Evolutionary conservation across 371 early-diverging fungal genomes (phyloP).

Genomic region (Actinomortierella wolfii): DNA sequence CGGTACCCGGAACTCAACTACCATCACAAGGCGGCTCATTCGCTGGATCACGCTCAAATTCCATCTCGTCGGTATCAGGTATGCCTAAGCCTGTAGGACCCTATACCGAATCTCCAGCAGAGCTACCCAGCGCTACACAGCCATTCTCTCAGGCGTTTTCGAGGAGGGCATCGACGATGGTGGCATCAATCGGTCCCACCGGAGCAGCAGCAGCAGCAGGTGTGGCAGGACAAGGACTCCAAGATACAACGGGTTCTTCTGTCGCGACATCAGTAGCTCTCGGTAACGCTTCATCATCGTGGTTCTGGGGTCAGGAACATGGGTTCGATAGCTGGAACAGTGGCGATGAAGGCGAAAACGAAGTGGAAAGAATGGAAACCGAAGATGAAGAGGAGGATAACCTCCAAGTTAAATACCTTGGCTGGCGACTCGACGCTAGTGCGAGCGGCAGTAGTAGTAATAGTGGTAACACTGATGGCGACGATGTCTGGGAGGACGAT

Average conservation of each 20-base stretch:
- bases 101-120: constrained; percentile 32
- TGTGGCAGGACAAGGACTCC: background rate
- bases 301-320: constrained; percentile 23
- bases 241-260: background rate
- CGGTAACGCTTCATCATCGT: background rate
- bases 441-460: background rate
- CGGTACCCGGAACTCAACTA: no score
- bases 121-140: constrained; percentile 7
- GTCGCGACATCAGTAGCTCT: no score
- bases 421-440: constrained; percentile 8
- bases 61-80: no score
- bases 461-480: background rate
- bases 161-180: constrained; percentile 21
- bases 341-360: constrained; percentile 21
- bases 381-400: constrained; percentile 8
- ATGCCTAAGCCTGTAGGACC: background rate
- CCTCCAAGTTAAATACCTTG: constrained; percentile 6
- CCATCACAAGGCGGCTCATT: no score
- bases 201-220: background rate
- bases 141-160: constrained; percentile 9
- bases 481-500: no score
- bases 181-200: constrained; percentile 7
- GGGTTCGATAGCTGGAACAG: constrained; percentile 6
- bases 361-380: constrained; percentile 18
- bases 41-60: no score